Conservation (phyloP, 2,329 filamentous ascomycete species). For the Claviceps lovelessii region DNA sequence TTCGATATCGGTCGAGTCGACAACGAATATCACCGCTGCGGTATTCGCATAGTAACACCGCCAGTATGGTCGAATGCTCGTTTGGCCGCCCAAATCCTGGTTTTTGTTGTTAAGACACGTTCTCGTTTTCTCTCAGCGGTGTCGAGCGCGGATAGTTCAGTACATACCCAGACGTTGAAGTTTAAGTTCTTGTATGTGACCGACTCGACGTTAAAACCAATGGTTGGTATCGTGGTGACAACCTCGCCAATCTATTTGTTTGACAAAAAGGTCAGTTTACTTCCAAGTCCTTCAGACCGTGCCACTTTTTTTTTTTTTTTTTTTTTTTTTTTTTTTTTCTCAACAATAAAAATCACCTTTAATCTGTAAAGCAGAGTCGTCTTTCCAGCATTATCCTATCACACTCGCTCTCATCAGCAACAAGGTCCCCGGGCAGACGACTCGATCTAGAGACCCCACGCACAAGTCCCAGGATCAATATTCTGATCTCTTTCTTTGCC, state of each 20-base stretch:
- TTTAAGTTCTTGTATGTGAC: conserved; percentile 97
- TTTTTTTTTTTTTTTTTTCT: neutral
- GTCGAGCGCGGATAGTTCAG: neutral
- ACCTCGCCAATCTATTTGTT: conserved; percentile 80
- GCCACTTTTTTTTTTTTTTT: neutral
- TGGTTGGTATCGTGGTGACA: conserved; percentile 96
- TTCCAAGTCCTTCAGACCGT: neutral
- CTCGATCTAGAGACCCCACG: conserved; percentile 15
- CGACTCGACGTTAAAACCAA: conserved; percentile 98
- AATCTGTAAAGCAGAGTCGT: conserved; percentile 92
- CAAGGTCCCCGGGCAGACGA: neutral
- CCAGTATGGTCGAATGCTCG: conserved; percentile 98
- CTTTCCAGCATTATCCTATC: conserved; percentile 92
- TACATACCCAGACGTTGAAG: conserved; percentile 89
- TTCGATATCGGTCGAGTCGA: conserved; percentile 96
- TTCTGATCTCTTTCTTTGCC: conserved; percentile 95
- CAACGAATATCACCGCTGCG: conserved; percentile 94
- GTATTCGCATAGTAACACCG: conserved; percentile 99
- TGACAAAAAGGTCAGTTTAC: neutral
- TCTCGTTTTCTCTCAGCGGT: neutral
- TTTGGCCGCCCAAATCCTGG: conserved; percentile 88
- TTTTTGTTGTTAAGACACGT: neutral
- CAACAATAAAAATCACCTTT: conserved; percentile 49
- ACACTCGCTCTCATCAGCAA: conserved; percentile 8
- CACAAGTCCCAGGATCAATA: conserved; percentile 88